phyloP scores from a whole-genome alignment of 257 asterid species.

The Petunia axillaris region DNA sequence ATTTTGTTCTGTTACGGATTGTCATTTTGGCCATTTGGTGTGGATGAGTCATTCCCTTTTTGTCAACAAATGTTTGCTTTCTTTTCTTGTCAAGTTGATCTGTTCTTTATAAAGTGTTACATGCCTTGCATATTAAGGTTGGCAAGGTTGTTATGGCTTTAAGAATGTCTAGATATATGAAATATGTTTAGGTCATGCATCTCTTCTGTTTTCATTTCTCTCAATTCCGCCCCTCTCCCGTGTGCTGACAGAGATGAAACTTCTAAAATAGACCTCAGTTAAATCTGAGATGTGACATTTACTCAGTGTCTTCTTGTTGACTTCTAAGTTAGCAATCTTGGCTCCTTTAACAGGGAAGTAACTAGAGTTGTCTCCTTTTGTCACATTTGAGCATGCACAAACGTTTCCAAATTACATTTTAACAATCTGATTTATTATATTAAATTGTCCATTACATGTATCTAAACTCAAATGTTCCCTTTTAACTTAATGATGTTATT shows the following conservation, averaged over 20 bases:
- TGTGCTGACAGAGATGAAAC: background rate
- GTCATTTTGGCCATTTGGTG: background rate
- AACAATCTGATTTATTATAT: too few species aligned
- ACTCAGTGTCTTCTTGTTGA: too few species aligned
- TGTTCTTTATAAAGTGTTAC: background rate
- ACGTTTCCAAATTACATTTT: too few species aligned
- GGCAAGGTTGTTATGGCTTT: background rate
- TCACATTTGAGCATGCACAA: too few species aligned
- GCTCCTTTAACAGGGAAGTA: too few species aligned
- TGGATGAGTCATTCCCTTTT: background rate
- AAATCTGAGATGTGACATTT: background rate
- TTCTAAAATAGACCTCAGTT: background rate
- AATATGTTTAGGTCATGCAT: constrained; percentile 1
- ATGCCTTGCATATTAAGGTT: background rate
- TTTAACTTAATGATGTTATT: too few species aligned
- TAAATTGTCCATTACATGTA: too few species aligned
- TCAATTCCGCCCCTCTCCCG: background rate
- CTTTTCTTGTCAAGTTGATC: background rate
- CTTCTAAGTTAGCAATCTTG: too few species aligned
- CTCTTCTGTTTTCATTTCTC: background rate
- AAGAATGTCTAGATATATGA: background rate
- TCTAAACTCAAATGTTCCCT: too few species aligned
- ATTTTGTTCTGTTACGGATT: background rate
- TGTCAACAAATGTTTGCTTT: background rate
- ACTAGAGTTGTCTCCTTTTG: too few species aligned